phyloP scores from a whole-genome alignment of 352 stramenopile species.

The Phytopythium aichiense region DNA sequence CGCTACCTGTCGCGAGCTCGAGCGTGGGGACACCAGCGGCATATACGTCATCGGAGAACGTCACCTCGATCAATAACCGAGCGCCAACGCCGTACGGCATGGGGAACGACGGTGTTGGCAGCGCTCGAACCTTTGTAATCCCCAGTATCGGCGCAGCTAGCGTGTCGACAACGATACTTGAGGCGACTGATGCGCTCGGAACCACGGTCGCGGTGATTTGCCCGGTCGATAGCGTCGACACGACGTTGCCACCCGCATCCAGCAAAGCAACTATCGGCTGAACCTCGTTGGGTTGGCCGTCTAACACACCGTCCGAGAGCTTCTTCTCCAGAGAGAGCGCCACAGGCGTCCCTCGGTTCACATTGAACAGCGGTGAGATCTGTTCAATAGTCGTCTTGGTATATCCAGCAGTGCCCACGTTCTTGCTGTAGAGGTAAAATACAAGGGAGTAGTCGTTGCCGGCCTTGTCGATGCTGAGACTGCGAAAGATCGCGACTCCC shows the following conservation, averaged over 20 bases:
- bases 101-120: conserved; percentile 34
- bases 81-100: conserved; percentile 68
- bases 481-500: conserved; percentile 64
- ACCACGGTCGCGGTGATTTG: conserved; percentile 51
- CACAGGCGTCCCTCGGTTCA: conserved; percentile 44
- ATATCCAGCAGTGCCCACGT: conserved; percentile 12
- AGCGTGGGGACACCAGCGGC: conserved; percentile 51
- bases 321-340: conserved; percentile 43
- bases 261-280: conserved; percentile 63
- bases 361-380: conserved; percentile 54
- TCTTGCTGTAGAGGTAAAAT: conserved; percentile 63
- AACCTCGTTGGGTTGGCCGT: conserved; percentile 68
- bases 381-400: conserved; percentile 46
- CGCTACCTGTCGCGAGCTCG: conserved; percentile 37
- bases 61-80: conserved; percentile 53
- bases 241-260: conserved; percentile 67
- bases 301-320: conserved; percentile 61
- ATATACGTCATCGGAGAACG: conserved; percentile 77
- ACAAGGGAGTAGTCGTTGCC: conserved; percentile 69
- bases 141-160: conserved; percentile 35
- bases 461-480: conserved; percentile 69
- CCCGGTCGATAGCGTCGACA: conserved; percentile 39
- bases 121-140: conserved; percentile 35
- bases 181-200: conserved; percentile 53
- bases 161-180: conserved; percentile 65